Evolutionary conservation across 176 grass and related monocot genomes (phyloP), one percentile per base, ranked within the genome.

Genomic region (Ampelocalamus luodianensis): DNA sequence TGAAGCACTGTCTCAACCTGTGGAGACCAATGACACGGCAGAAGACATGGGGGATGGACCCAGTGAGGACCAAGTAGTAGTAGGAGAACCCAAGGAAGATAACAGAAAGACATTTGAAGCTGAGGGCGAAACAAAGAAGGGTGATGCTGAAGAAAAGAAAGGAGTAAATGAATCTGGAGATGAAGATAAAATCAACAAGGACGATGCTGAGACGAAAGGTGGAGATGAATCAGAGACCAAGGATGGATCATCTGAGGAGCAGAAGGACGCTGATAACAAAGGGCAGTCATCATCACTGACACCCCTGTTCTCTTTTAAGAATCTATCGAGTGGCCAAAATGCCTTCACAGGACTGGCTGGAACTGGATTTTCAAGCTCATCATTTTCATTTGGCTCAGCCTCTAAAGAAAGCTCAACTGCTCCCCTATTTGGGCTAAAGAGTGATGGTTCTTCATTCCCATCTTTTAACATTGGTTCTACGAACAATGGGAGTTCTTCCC

Each of bases 321-420:
- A 92, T 65, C 78, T 99, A 66, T 99, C 96, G 82, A 96, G 96
- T 88, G 81, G 96, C 74, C 90, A 99, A 91, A 99, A 99, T 89
- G 96, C 96, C 73, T 99, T 99, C 71, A 91, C 92, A 65, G 90
- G 95, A 62, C 79, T 97, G 71, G 72, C 90, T 38, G 92, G 95
- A 91, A 95, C 91, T 72, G 97, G 97, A 64, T 94, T 99, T 90
- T 92, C 93, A 72, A 83, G 80, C 20, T 82, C 93, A 78, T 87
- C 93, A 89, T 92, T 93, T 76, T 77, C 86, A 60, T 98, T 96
- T 89, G 96, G 91, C 48, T 84, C 91, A n/a, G 71, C 36, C 17
- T 60, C 83, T 72, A 88, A 89, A 79, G 88, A 90, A 84, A 78
- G 88, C 16, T 86, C 77, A 78, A 83, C 79, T 90, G 39, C 71